Evolutionary conservation across 2,329 filamentous ascomycete genomes (phyloP), one percentile per base, ranked within the genome.

Genomic region (Curvularia hawaiiensis): DNA sequence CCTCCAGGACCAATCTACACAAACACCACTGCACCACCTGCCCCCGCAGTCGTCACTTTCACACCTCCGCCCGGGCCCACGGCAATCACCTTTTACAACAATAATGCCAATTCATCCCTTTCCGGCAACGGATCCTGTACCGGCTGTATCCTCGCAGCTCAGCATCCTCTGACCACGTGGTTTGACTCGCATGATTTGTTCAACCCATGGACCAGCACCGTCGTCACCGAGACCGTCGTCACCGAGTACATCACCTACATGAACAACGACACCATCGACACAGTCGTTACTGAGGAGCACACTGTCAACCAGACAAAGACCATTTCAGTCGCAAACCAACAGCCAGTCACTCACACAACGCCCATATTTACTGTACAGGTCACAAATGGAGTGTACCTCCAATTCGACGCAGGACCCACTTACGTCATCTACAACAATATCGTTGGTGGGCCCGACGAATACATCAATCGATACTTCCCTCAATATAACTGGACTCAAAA

Each of bases 351-450:
- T 9, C 59, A 65, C 14, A 64, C 63, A 2, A 62, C 66, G 12
- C 70, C 70, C 1, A 47, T 56, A 2, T 74, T 75, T 38, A 62
- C 52, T 1, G 52, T 71, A 24, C 35, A 58, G 11, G 64, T 67
- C 3, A 63, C 67, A 4, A 53, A 52, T 31, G 69, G 55, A 38
- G 55, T 60, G 28, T 52, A 51, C 10, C 14, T 63, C 4, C 56
- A 54, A 16, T 56, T 72, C 22, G 55, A 64, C 11, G 66, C 65
- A 22, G 72, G 71, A 1, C 68, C 70, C 6, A 73, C 69, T 1
- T 75, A 74, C 53, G 60, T 75, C 1, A 63, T 71, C 9, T 75
- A 74, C 52, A 65, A 66, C 14, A 52, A 62, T 18, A 35, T 75
- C 2, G 62, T 49, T 10, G 73, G 72, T 26, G 73, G 63, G 12